Evolutionary conservation across 257 asterid genomes (phyloP).

Genomic region (Nyctanthes arbortristis): DNA sequence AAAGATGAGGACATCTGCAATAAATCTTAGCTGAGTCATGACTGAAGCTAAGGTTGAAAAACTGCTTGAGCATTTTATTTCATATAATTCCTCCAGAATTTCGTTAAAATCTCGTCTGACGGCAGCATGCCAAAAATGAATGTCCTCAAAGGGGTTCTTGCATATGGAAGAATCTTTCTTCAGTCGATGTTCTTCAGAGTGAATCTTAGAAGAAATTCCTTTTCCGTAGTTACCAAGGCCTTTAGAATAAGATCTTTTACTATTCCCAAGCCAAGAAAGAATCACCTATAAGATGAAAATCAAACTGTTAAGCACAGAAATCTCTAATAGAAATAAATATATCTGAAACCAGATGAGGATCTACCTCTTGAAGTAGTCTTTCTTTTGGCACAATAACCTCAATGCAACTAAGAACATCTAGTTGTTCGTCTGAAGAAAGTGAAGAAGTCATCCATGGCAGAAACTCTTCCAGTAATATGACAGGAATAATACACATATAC

Average conservation of each 20-base stretch:
- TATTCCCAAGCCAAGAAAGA: slow-evolving; percentile 63
- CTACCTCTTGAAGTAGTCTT: slow-evolving; percentile 73
- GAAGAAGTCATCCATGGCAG: slow-evolving; percentile 64
- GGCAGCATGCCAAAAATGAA: slow-evolving; percentile 70
- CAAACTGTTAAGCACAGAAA: slow-evolving; percentile 31
- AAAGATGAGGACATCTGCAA: slow-evolving; percentile 66
- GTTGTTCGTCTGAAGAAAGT: slow-evolving; percentile 54
- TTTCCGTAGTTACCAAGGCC: slow-evolving; percentile 34
- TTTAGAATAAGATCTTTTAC: slow-evolving; percentile 37
- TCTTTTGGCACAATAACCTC: slow-evolving; percentile 65
- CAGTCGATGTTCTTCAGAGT: slow-evolving; percentile 33
- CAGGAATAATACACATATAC: slow-evolving; percentile 78
- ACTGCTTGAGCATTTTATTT: slow-evolving; percentile 50
- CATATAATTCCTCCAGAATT: slow-evolving; percentile 53
- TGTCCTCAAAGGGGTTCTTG: slow-evolving; percentile 50
- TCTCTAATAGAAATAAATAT: slow-evolving; percentile 16
- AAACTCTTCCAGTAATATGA: slow-evolving; percentile 68
- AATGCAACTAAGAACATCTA: slow-evolving; percentile 54
- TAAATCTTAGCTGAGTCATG: slow-evolving; percentile 62
- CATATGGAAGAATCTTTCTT: slow-evolving; percentile 30
- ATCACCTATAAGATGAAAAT: slow-evolving; percentile 54
- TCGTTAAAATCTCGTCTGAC: slow-evolving; percentile 56
- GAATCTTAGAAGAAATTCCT: slow-evolving; percentile 41
- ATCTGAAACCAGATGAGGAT: slow-evolving; percentile 22
- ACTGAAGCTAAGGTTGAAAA: slow-evolving; percentile 48